These are phyloP conservation scores for Fusarium armeniacum DNA, from an alignment of 2,329 filamentous ascomycete genomes.

Conservation along the genomic window DNA sequence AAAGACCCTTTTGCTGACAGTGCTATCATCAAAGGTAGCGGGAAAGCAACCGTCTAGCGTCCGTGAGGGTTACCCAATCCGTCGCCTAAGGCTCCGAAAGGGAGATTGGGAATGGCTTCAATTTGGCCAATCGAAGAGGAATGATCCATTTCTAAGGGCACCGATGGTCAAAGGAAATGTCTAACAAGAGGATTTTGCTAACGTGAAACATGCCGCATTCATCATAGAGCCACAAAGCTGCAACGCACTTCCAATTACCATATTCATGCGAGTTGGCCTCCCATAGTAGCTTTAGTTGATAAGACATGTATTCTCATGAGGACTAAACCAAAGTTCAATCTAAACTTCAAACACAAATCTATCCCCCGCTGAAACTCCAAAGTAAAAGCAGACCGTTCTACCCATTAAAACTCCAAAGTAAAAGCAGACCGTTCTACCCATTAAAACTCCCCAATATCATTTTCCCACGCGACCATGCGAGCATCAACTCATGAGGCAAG, in stretches of 20 bases:
- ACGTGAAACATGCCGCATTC: background rate
- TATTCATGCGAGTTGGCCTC: conserved; percentile 1
- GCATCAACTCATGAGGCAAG: conserved; percentile 10
- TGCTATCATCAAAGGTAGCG: no score
- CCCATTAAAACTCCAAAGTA: conserved; percentile 2
- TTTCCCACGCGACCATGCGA: background rate
- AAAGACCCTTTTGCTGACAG: background rate
- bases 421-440: conserved; percentile 1
- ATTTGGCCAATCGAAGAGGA: no score
- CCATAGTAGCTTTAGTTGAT: background rate
- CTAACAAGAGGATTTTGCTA: background rate
- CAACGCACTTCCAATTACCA: background rate
- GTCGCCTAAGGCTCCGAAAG: no score
- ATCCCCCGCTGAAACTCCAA: conserved; percentile 4
- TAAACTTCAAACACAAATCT: background rate
- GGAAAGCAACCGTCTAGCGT: no score
- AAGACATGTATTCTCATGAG: background rate
- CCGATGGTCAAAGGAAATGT: no score
- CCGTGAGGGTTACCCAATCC: no score
- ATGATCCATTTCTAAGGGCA: no score
- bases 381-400: conserved; percentile 1
- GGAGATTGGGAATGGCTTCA: no score
- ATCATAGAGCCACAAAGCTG: background rate
- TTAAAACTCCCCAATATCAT: background rate
- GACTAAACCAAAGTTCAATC: background rate